phyloP scores from a whole-genome alignment of 1,139 yeast species.

The Barnettozyma hawaiiensis region DNA sequence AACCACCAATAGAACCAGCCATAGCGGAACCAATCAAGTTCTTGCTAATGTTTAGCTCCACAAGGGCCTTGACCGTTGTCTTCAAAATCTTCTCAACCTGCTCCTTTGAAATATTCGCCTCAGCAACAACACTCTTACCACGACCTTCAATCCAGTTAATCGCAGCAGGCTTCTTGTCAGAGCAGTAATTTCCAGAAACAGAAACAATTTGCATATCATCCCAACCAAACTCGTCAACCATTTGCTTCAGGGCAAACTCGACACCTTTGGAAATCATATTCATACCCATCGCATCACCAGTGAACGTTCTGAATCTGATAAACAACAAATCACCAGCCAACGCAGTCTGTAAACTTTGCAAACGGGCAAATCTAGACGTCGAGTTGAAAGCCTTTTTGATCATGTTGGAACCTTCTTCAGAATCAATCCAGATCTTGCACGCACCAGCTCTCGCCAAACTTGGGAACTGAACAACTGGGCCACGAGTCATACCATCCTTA shows the following conservation, averaged over 20 bases:
- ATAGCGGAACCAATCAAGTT: slow-evolving; percentile 94
- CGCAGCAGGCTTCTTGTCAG: slow-evolving; percentile 96
- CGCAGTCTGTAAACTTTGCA: slow-evolving; percentile 86
- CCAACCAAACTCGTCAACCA: slow-evolving; percentile 89
- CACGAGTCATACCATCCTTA: slow-evolving; percentile 98
- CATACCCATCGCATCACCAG: slow-evolving; percentile 99
- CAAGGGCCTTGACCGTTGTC: slow-evolving; percentile 88
- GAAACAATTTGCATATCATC: slow-evolving; percentile 90
- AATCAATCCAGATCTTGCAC: slow-evolving; percentile 92
- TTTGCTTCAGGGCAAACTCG: slow-evolving; percentile 74
- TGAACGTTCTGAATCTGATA: slow-evolving; percentile 90
- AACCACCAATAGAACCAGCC: slow-evolving; percentile 98
- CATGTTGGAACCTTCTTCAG: slow-evolving; percentile 81
- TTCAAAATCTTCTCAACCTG: slow-evolving; percentile 78
- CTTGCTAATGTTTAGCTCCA: slow-evolving; percentile 81
- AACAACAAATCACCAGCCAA: slow-evolving; percentile 89
- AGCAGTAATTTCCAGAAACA: slow-evolving; percentile 95
- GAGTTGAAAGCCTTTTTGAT: slow-evolving; percentile 92
- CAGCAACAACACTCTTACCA: slow-evolving; percentile 98
- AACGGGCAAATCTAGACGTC: slow-evolving; percentile 94
- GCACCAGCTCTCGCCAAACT: slow-evolving; percentile 83
- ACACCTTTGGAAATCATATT: slow-evolving; percentile 99
- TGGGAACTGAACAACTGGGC: slow-evolving; percentile 93
- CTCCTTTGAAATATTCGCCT: slow-evolving; percentile 80
- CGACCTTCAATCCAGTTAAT: slow-evolving; percentile 99